Conservation (phyloP, 495 filamentous ascomycete species). For the Tuber calosporum region DNA sequence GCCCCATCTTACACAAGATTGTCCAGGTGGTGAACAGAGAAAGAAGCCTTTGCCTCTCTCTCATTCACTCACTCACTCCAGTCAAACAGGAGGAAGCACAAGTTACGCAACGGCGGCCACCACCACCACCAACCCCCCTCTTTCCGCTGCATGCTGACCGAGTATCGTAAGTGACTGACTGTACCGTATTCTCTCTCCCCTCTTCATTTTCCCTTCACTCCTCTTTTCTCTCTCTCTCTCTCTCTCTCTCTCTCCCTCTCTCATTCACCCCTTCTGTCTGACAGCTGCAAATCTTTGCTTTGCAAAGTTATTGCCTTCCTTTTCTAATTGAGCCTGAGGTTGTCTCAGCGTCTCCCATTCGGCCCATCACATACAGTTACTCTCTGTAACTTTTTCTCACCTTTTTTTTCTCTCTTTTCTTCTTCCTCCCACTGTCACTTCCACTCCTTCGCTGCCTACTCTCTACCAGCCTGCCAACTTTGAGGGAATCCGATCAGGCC, state of each 20-base stretch:
- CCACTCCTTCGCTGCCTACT: not conserved
- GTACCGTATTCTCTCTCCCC: constrained; percentile 9
- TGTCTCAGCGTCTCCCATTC: not conserved
- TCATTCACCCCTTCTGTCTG: not conserved
- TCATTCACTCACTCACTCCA: constrained; percentile 31
- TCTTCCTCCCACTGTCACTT: not conserved
- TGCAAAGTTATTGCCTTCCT: not conserved
- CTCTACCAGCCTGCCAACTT: constrained; percentile 1
- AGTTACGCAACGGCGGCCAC: constrained; percentile 28
- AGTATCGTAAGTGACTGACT: constrained; percentile 14
- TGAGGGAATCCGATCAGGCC: not conserved
- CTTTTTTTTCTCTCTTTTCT: not conserved
- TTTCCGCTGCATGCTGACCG: constrained; percentile 35
- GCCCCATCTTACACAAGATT: constrained; percentile 20
- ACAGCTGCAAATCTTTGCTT: not conserved
- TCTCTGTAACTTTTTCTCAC: not conserved
- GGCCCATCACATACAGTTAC: not conserved
- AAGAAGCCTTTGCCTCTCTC: constrained; percentile 19
- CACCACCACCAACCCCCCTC: constrained; percentile 34
- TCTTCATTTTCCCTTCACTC: constrained; percentile 27
- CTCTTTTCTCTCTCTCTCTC: constrained; percentile 9
- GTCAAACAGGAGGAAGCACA: constrained; percentile 32
- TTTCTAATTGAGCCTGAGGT: not conserved
- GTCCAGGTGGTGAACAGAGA: constrained; percentile 15
- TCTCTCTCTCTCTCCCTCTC: constrained; percentile 5